Conservation (phyloP, 192 early-diverging fungal genomes). For the Neocallimastix lanati region DNA sequence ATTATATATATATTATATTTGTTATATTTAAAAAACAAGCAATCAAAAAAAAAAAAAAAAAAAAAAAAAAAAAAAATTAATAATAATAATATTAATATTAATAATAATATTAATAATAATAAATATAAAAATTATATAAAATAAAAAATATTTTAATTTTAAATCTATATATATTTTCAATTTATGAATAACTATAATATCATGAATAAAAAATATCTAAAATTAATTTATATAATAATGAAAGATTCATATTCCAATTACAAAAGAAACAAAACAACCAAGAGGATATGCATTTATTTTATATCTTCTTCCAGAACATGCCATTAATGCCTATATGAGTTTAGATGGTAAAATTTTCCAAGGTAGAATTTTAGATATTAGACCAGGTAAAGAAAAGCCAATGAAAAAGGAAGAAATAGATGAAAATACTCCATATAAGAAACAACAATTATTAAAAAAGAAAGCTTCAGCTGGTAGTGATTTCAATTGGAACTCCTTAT, state of each 20-base stretch:
- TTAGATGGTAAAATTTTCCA: slow-evolving; percentile 75
- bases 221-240: neutral
- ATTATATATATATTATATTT: neutral
- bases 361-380: slow-evolving; percentile 76
- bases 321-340: slow-evolving; percentile 64
- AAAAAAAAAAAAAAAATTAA: too few species aligned
- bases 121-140: too few species aligned
- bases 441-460: slow-evolving; percentile 60
- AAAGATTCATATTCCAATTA: slow-evolving; percentile 80
- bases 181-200: too few species aligned
- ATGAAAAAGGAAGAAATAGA: slow-evolving; percentile 30
- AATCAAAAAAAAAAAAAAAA: too few species aligned
- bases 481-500: slow-evolving; percentile 92
- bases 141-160: too few species aligned
- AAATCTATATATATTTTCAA: too few species aligned
- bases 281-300: slow-evolving; percentile 86
- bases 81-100: too few species aligned
- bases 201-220: too few species aligned
- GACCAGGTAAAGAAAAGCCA: slow-evolving; percentile 76
- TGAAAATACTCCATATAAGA: slow-evolving; percentile 30
- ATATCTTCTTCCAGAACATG: slow-evolving; percentile 81
- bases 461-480: slow-evolving; percentile 60
- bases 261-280: slow-evolving; percentile 75
- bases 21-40: too few species aligned
- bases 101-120: too few species aligned